Base-by-base conservation (phyloP, 306 rosid genomes). In the Corylus avellana region DNA sequence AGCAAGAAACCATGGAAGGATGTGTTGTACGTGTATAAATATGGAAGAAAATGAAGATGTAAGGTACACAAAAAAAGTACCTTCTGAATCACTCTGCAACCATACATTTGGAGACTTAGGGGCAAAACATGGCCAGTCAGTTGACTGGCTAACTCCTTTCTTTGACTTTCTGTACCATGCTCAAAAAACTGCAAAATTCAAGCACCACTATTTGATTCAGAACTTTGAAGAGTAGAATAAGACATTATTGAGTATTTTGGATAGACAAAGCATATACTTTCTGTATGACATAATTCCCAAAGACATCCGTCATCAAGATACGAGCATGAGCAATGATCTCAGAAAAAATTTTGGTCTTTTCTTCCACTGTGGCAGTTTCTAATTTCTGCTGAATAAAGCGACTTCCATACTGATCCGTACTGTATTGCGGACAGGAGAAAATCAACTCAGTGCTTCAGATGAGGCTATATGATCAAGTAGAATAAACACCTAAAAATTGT, bases 1-100 rank as follows among this genome's bases (percentile, higher is more conserved):
- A 29, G 64, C 66, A 25, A 20, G 56, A 63, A 67, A 63, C 16
- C 63, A 71, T 39, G 42, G 72, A 76, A 72, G 8, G 61, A 39
- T 78, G 67, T 81, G 70, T 56, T 56, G 47, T 39, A 29, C 18
- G 8, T 2, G 48, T 17, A 47, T 53, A 13, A 42, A 50, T 68
- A 73, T 53, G 77, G 75, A 79, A 73, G 56, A 73, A 85, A 12
- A 66, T 46, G 6, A 75, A 44, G 74, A 47, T 64, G 73, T 57
- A 70, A 70, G 58, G 54, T 74, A 73, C 71, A 70, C 35, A 72
- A 81, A 70, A 72, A 81, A 70, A 81, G 84, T 77, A 95, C 99
- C 99, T 95, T 95, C 89, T 95, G 99, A 77, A 95, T 93, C 79
- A 93, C 99, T 83, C 99, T 85, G 90, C 99, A 93, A 64, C 98